Conservation (phyloP, 768 basidiomycete genomes). For the Gelatoporia subvermispora region DNA sequence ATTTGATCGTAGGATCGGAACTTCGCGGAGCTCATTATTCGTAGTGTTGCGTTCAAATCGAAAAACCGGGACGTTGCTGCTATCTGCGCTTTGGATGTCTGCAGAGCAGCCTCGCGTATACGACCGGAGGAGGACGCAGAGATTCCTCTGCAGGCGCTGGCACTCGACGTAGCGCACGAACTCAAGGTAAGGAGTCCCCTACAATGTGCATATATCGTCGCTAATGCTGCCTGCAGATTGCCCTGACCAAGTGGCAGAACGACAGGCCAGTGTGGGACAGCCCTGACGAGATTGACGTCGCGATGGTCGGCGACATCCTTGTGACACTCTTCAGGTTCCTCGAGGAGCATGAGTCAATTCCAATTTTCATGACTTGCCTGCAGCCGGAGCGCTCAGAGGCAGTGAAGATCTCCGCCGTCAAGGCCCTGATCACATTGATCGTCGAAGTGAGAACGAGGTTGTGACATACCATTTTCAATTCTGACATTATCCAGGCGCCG, state of each 20-base stretch:
- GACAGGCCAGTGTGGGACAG: conserved; percentile 63
- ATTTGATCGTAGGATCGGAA: conserved; percentile 36
- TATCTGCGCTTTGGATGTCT: conserved; percentile 72
- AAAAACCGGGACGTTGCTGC: conserved; percentile 56
- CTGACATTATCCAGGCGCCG: background rate
- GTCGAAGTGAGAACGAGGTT: conserved; percentile 59
- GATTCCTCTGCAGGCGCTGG: conserved; percentile 56
- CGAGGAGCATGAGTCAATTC: conserved; percentile 53
- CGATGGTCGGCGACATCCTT: conserved; percentile 69
- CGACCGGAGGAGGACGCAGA: conserved; percentile 41
- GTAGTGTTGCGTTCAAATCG: conserved; percentile 50
- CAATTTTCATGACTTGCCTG: conserved; percentile 59
- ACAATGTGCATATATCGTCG: background rate
- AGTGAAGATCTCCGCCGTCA: conserved; percentile 72
- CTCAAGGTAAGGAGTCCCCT: conserved; percentile 50
- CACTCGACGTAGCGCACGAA: conserved; percentile 72
- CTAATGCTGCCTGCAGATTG: conserved; percentile 23
- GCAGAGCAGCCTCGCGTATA: conserved; percentile 55
- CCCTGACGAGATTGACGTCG: conserved; percentile 68
- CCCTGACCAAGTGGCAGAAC: conserved; percentile 29
- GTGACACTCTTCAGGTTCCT: conserved; percentile 70
- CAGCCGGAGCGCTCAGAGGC: conserved; percentile 78
- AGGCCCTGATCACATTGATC: conserved; percentile 63
- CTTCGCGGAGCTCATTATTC: conserved; percentile 60
- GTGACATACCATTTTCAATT: too few species aligned